Percentiles rank a stretch among this genome's conserved stretches.
Evolutionary conservation across 768 basidiomycete genomes (phyloP).

Genomic region (Podaxis sp.): DNA sequence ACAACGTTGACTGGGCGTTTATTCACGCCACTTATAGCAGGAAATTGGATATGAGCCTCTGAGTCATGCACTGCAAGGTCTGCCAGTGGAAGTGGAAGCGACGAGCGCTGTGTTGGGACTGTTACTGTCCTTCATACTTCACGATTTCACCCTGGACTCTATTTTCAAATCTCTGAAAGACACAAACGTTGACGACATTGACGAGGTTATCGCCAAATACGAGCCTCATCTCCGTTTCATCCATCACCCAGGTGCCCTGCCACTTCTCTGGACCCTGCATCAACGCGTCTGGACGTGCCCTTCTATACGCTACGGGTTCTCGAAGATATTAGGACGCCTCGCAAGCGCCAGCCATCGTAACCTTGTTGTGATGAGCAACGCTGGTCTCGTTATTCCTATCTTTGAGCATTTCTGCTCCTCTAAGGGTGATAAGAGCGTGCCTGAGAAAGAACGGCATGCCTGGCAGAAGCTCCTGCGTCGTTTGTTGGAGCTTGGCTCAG

Average conservation of each 20-base stretch:
- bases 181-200: conserved; percentile 35
- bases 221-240: conserved; percentile 44
- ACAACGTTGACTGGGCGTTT: conserved; percentile 5
- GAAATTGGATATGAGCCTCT: conserved; percentile 68
- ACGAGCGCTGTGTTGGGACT: conserved; percentile 26
- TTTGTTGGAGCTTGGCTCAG: conserved; percentile 76
- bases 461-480: conserved; percentile 63
- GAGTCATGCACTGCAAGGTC: conserved; percentile 53
- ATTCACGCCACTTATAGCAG: conserved; percentile 30
- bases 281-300: conserved; percentile 10
- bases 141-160: conserved; percentile 57
- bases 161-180: conserved; percentile 51
- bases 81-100: conserved; percentile 43
- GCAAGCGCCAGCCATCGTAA: conserved; percentile 66
- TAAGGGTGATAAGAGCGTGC: conserved; percentile 19
- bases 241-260: conserved; percentile 57
- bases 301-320: conserved; percentile 50
- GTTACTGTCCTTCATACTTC: conserved; percentile 64
- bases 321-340: conserved; percentile 64
- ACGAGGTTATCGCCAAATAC: conserved; percentile 41
- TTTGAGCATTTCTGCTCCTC: conserved; percentile 44
- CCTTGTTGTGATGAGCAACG: conserved; percentile 60
- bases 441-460: conserved; percentile 53
- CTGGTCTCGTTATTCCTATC: conserved; percentile 54
- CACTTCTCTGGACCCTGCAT: conserved; percentile 53